These are phyloP conservation scores for Hibiscus trionum DNA, from an alignment of 345 rosid species.

Conservation along the genomic window DNA sequence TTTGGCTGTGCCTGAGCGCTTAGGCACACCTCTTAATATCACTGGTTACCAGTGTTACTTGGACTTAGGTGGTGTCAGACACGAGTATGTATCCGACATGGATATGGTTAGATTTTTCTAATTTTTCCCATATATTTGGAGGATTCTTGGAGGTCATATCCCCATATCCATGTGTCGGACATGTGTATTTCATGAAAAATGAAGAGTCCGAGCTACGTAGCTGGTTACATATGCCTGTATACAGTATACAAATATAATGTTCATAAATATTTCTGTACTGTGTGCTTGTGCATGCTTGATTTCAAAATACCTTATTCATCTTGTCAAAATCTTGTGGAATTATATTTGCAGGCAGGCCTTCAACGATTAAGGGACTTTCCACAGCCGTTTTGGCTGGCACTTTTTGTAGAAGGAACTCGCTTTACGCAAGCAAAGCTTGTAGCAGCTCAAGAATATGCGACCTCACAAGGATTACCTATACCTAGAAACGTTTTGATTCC, in stretches of 20 bases:
- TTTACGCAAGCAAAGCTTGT: constrained; percentile 87
- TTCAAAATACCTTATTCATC: not conserved
- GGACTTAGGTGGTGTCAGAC: too few relatives aligned
- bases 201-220: too few relatives aligned
- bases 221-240: not conserved
- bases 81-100: too few relatives aligned
- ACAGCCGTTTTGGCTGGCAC: constrained; percentile 91
- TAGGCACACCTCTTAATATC: too few relatives aligned
- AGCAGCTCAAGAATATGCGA: constrained; percentile 91
- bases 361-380: constrained; percentile 74
- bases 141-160: too few relatives aligned
- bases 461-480: constrained; percentile 65
- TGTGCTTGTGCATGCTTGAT: not conserved
- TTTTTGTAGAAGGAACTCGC: constrained; percentile 98
- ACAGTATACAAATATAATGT: not conserved
- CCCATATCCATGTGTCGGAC: too few relatives aligned
- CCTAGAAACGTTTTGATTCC: constrained; percentile 94
- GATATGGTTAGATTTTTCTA: too few relatives aligned
- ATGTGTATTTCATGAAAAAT: too few relatives aligned
- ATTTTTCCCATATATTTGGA: too few relatives aligned
- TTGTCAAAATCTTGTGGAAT: constrained; percentile 19
- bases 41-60: too few relatives aligned
- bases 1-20: too few relatives aligned
- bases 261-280: not conserved
- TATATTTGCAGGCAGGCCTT: constrained; percentile 74